Evolutionary conservation across 2,329 filamentous ascomycete genomes (phyloP), one percentile per base, ranked within the genome.

Genomic region (Neoarthrinium moseri): DNA sequence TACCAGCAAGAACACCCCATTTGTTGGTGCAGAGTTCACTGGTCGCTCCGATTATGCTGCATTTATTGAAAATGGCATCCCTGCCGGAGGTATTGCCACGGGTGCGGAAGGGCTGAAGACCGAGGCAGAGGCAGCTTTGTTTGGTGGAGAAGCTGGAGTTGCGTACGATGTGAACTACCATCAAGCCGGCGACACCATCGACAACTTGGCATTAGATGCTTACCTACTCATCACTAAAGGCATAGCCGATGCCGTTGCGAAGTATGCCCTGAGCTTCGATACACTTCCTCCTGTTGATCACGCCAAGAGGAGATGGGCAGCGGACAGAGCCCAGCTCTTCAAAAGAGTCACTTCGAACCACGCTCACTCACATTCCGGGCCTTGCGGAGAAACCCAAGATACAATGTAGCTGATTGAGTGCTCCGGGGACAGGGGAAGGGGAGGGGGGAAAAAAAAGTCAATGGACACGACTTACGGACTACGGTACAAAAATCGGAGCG

Each of bases 101-200:
- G 80, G 80, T 22, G 80, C 80, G 3, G 80, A 83, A 55, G 75
- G 68, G 6, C 59, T 78, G 57, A 83, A 82, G 70, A 81, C 78
- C 0, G 65, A 66, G 10, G 71, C 74, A 18, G 73, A 83, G 50
- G 73, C 65, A 1, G 65, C 64, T n/a, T 58, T 75, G 60, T 84
- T 81, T 55, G 80, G 80, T 13, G 80, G 80, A 13, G 63, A 69
- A 41, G 75, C 74, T 12, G 78, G 62, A 43, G 50, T 58, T 32
- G 55, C 60, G 51, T 55, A 58, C 53, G 52, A 67, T 56, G 48
- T 56, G 49, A 56, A 59, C 57, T 60, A 62, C 50, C 55, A 68
- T 53, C 50, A 64, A 27, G 52, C 64, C 11, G 61, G 63, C 26
- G 66, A 69, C 46, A 62, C 56, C 27, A 51, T 66, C 20, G 51